These are phyloP conservation scores for Arthrobotrys sinensis DNA, from an alignment of 2,329 filamentous ascomycete genomes.

Conservation along the genomic window DNA sequence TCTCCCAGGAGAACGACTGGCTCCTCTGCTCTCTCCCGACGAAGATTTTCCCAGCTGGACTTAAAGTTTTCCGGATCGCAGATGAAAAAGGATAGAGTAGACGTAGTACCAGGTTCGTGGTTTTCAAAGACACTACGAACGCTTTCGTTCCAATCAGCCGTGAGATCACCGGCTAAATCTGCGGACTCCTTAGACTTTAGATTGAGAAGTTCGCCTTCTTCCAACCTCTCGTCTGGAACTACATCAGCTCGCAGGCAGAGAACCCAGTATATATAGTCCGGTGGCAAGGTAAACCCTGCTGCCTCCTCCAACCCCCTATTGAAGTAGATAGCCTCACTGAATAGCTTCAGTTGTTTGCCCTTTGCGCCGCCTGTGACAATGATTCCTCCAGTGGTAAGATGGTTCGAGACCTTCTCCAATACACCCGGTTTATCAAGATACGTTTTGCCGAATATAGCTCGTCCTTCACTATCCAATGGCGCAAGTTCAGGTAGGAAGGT, in stretches of 20 bases:
- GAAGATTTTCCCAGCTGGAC: constrained; percentile 22
- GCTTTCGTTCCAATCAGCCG: constrained; percentile 12
- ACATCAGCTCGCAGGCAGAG: constrained; percentile 22
- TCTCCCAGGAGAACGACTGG: constrained; percentile 29
- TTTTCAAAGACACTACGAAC: constrained; percentile 14
- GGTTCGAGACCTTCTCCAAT: constrained; percentile 5
- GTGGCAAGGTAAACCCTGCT: constrained; percentile 20
- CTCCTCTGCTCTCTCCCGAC: constrained; percentile 11
- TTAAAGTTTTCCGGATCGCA: constrained; percentile 37
- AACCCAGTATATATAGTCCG: constrained; percentile 47
- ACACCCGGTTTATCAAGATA: constrained; percentile 12
- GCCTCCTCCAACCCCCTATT: constrained; percentile 13
- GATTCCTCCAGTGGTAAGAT: constrained; percentile 15
- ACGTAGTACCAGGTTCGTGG: constrained; percentile 5
- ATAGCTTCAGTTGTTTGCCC: constrained; percentile 12
- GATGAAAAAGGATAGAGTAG: constrained; percentile 27
- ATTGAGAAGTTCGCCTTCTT: neutral
- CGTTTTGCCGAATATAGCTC: constrained; percentile 46
- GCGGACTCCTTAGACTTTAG: constrained; percentile 7
- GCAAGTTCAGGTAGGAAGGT: constrained; percentile 16
- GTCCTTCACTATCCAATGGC: constrained; percentile 37
- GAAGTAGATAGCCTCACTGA: constrained; percentile 35
- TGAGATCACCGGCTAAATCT: constrained; percentile 15
- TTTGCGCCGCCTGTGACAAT: constrained; percentile 10
- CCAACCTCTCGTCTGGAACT: neutral